Conservation (phyloP, 441 rosid species). For the Syzygium malaccense region DNA sequence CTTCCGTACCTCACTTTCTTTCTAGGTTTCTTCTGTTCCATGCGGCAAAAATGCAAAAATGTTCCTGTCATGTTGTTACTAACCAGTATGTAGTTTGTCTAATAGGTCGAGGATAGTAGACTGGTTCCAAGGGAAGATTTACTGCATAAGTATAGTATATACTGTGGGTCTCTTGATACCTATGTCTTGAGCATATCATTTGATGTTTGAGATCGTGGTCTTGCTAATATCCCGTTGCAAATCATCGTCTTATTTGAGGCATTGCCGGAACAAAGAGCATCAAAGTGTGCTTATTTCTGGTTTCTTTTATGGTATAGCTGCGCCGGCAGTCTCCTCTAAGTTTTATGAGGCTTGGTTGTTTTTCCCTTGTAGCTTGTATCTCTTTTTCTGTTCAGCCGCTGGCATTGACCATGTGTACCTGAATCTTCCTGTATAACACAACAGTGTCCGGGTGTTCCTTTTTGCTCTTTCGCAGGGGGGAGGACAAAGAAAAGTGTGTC, state of each 20-base stretch:
- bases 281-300: not conserved
- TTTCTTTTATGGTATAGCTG: not conserved
- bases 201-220: not conserved
- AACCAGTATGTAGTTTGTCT: not conserved
- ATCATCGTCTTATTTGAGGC: not conserved
- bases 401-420: not conserved
- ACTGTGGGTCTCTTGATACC: not conserved
- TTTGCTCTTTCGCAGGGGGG: slow-evolving; percentile 24
- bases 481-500: slow-evolving; percentile 20
- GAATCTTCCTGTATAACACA: not conserved
- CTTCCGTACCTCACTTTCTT: not conserved
- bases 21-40: not conserved
- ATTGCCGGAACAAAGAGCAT: not conserved
- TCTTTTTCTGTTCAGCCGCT: not conserved
- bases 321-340: not conserved
- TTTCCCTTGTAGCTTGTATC: not conserved
- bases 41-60: not conserved
- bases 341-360: not conserved
- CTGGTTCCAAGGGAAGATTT: not conserved
- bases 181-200: not conserved
- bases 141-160: not conserved
- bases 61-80: not conserved
- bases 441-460: not conserved
- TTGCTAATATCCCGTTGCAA: not conserved
- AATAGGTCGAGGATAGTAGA: not conserved